Conservation (phyloP, 2,329 filamentous ascomycete species). For the Pleurostoma richardsiae region DNA sequence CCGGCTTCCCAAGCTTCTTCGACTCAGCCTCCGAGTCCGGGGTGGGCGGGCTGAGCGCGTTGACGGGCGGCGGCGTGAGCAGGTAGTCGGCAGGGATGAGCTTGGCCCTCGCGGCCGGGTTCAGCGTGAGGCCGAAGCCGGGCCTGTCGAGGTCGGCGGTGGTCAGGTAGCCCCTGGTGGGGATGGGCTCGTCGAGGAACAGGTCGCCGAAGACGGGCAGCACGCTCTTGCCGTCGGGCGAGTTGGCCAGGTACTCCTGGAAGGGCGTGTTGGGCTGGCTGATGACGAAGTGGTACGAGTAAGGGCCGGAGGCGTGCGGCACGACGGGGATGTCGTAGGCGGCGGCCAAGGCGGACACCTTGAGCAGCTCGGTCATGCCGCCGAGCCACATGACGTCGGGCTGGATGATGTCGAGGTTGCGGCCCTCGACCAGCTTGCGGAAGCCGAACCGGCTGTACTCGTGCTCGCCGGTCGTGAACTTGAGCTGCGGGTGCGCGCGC, state of each 20-base stretch:
- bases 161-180: conserved; percentile 74
- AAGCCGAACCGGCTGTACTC: conserved; percentile 94
- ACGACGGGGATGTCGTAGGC: conserved; percentile 94
- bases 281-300: conserved; percentile 94
- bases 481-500: conserved; percentile 80
- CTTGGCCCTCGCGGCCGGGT: conserved; percentile 64
- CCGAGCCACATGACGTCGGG: conserved; percentile 98
- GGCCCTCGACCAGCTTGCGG: conserved; percentile 86
- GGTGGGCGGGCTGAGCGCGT: conserved; percentile 29
- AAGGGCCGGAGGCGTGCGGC: conserved; percentile 89
- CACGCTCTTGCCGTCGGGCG: conserved; percentile 83
- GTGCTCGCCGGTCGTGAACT: conserved; percentile 95
- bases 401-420: conserved; percentile 90
- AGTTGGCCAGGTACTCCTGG: conserved; percentile 94
- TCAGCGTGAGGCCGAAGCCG: conserved; percentile 84
- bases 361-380: conserved; percentile 85
- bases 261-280: conserved; percentile 91
- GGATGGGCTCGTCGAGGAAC: conserved; percentile 87
- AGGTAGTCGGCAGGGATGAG: conserved; percentile 72
- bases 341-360: conserved; percentile 80
- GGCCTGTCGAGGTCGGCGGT: conserved; percentile 79
- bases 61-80: conserved; percentile 59
- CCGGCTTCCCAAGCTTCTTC: conserved; percentile 6
- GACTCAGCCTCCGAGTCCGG: conserved; percentile 15
- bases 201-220: conserved; percentile 88